Evolutionary conservation across 352 stramenopile species (phyloP).

Genomic region (Phytopythium mirpurense): DNA sequence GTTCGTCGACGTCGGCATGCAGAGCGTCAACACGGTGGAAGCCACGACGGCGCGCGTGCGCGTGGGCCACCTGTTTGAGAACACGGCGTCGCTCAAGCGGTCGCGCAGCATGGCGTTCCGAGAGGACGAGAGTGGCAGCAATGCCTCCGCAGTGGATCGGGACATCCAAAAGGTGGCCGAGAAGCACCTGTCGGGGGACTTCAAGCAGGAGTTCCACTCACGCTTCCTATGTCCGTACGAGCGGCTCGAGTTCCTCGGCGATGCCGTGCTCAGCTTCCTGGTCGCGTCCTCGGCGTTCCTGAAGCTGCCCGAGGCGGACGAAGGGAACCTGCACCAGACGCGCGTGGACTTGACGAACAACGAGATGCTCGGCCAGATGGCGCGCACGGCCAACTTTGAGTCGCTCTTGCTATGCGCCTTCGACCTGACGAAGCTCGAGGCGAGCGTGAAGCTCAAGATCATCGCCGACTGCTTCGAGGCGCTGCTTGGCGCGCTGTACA

Average conservation of each 20-base stretch:
- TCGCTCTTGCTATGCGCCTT: constrained; percentile 69
- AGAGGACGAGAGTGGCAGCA: constrained; percentile 7
- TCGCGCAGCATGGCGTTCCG: constrained; percentile 36
- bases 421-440: constrained; percentile 44
- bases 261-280: constrained; percentile 81
- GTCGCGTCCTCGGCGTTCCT: constrained; percentile 75
- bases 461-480: constrained; percentile 81
- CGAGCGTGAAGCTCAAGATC: constrained; percentile 65
- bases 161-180: constrained; percentile 50
- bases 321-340: constrained; percentile 66
- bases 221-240: constrained; percentile 78
- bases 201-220: constrained; percentile 74
- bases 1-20: constrained; percentile 81
- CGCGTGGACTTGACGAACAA: constrained; percentile 79
- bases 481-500: constrained; percentile 73
- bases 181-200: constrained; percentile 60
- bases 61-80: constrained; percentile 70
- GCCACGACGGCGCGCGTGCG: constrained; percentile 68
- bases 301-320: constrained; percentile 61
- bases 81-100: constrained; percentile 50
- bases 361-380: constrained; percentile 67
- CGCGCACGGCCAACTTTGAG: constrained; percentile 69
- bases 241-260: constrained; percentile 78
- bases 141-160: constrained; percentile 19
- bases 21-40: constrained; percentile 79